Percentiles rank a stretch among this genome's conserved stretches.
Evolutionary conservation across 768 basidiomycete species (phyloP).

Genomic region (Mycena galopus): DNA sequence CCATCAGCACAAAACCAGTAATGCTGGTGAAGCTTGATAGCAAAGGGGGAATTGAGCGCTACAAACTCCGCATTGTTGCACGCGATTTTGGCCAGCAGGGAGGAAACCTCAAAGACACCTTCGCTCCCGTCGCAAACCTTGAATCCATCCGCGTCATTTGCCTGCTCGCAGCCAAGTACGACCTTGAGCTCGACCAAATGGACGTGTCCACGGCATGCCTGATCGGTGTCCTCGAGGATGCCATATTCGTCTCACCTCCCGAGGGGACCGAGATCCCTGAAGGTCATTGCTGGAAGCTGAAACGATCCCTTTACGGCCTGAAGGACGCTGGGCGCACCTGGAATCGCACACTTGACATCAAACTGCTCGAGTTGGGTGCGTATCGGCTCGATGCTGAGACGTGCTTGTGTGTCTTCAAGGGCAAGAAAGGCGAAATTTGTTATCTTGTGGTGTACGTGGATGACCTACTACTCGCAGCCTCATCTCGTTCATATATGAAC

Average conservation of each 20-base stretch:
- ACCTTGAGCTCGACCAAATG: constrained; percentile 6
- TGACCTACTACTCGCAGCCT: not conserved
- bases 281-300: not conserved
- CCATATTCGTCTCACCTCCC: not conserved
- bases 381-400: constrained; percentile 1
- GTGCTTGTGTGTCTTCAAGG: not conserved
- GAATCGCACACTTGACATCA: not conserved
- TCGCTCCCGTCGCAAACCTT: not conserved
- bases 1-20: not conserved
- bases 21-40: not conserved
- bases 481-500: not conserved
- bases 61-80: not conserved
- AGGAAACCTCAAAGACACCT: not conserved
- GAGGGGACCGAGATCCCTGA: not conserved
- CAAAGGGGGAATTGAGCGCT: not conserved
- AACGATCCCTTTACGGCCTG: not conserved
- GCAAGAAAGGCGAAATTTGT: not conserved
- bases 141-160: constrained; percentile 12
- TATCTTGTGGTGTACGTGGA: constrained; percentile 5
- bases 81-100: not conserved
- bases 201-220: not conserved
- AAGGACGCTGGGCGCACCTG: constrained; percentile 6
- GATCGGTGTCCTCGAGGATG: not conserved
- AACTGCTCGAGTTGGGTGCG: not conserved
- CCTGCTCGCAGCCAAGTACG: not conserved